Conservation (phyloP, 2,329 filamentous ascomycete species). For the Cladosporium sp. region DNA sequence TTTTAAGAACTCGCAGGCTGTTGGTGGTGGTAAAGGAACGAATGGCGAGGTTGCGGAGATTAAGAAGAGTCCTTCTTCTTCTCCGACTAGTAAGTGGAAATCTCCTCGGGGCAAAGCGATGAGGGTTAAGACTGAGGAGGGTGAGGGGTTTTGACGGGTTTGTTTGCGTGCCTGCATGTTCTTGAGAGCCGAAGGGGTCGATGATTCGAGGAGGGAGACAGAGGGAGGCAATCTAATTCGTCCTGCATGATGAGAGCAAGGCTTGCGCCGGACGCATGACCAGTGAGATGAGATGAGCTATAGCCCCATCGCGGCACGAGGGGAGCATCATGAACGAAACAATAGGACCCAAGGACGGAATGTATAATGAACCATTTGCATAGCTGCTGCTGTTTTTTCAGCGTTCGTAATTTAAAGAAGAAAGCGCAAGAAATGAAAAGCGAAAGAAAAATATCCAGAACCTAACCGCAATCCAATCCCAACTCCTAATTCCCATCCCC, state of each 20-base stretch:
- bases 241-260: too few relatives aligned
- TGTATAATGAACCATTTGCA: not conserved
- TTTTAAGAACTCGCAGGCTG: constrained; percentile 9
- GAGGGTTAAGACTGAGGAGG: not conserved
- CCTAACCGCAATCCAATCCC: not conserved
- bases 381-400: not conserved
- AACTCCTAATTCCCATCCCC: not conserved
- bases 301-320: too few relatives aligned
- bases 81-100: not conserved
- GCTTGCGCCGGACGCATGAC: too few relatives aligned
- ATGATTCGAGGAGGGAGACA: not conserved
- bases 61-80: constrained; percentile 1
- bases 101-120: not conserved
- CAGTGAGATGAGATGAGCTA: too few relatives aligned
- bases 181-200: not conserved
- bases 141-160: too few relatives aligned
- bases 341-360: not conserved
- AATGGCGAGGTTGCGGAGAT: constrained; percentile 7
- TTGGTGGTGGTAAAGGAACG: constrained; percentile 3
- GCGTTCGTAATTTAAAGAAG: not conserved
- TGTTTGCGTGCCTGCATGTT: too few relatives aligned
- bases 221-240: too few relatives aligned
- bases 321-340: too few relatives aligned
- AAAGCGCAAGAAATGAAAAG: too few relatives aligned
- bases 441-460: not conserved